phyloP scores from a whole-genome alignment of 352 stramenopile genomes.

The Phytophthora pluvialis region DNA sequence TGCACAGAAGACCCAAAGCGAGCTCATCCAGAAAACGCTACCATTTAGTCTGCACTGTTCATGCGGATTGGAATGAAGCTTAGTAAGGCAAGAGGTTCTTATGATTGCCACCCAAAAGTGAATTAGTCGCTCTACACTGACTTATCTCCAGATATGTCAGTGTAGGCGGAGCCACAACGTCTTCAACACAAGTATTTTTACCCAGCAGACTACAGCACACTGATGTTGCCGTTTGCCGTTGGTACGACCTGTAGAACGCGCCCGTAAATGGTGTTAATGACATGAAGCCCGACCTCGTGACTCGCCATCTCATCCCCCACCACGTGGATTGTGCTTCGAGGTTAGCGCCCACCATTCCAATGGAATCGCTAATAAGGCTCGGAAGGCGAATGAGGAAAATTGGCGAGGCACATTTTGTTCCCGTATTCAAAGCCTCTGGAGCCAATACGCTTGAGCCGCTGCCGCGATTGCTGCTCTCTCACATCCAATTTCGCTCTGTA shows the following conservation, averaged over 20 bases:
- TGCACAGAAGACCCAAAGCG: slow-evolving; percentile 22
- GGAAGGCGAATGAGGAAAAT: slow-evolving; percentile 5
- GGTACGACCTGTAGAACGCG: no score
- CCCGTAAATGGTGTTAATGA: background rate
- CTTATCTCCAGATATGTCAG: background rate
- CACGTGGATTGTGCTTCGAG: background rate
- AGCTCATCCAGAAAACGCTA: slow-evolving; percentile 18
- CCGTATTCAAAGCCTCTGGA: background rate
- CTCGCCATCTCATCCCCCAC: slow-evolving; percentile 10
- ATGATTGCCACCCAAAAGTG: background rate
- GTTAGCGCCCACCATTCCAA: background rate
- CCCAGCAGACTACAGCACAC: no score
- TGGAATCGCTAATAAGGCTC: slow-evolving; percentile 16
- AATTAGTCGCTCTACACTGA: background rate
- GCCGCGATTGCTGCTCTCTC: slow-evolving; percentile 16
- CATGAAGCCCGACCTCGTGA: slow-evolving; percentile 4
- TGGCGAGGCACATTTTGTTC: background rate
- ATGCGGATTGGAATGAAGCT: no score
- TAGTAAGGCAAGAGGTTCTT: background rate
- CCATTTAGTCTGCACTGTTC: slow-evolving; percentile 1
- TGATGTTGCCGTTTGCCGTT: no score
- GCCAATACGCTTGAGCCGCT: slow-evolving; percentile 6
- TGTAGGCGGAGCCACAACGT: background rate
- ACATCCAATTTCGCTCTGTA: slow-evolving; percentile 39
- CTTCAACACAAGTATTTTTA: background rate